Percentiles rank a stretch among this genome's conserved stretches.
Conservation (phyloP, 1,284 basidiomycete species). For the Volvariella volvacea region DNA sequence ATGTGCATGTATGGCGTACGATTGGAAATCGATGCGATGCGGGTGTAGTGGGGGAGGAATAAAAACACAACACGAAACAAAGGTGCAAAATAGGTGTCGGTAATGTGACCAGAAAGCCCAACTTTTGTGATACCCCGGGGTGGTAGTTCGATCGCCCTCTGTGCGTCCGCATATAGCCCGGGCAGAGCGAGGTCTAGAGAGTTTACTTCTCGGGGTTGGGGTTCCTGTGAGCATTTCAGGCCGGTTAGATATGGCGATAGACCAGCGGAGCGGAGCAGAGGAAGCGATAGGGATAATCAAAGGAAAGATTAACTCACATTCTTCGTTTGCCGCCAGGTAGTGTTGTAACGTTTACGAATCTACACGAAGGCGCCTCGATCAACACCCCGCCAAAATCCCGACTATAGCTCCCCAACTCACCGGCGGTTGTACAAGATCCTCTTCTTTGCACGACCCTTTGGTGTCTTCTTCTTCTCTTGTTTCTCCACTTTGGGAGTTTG, state of each 20-base stretch:
- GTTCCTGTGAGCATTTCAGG: too few relatives aligned
- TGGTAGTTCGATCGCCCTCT: too few relatives aligned
- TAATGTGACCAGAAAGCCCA: too few relatives aligned
- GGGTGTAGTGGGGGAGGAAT: too few relatives aligned
- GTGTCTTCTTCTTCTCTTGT: constrained; percentile 97
- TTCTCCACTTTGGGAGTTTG: constrained; percentile 96
- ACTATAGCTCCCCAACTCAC: constrained; percentile 30
- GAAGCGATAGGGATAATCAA: not conserved
- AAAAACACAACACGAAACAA: too few relatives aligned
- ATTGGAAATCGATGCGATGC: not conserved
- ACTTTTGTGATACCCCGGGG: too few relatives aligned
- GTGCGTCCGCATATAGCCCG: too few relatives aligned
- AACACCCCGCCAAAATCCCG: constrained; percentile 4
- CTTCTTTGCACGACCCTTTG: constrained; percentile 96
- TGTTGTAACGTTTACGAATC: constrained; percentile 93
- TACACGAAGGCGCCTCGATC: constrained; percentile 22
- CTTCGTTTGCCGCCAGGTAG: constrained; percentile 90
- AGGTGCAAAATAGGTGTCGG: too few relatives aligned
- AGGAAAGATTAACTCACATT: constrained; percentile 69
- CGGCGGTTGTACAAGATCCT: constrained; percentile 91
- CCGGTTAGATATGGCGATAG: too few relatives aligned
- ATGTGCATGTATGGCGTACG: too few relatives aligned
- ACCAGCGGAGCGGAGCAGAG: not conserved
- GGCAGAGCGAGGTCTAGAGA: too few relatives aligned
- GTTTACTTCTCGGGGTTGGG: too few relatives aligned